Evolutionary conservation across 768 basidiomycete genomes (phyloP).

Genomic region (Megacollybia marginata): DNA sequence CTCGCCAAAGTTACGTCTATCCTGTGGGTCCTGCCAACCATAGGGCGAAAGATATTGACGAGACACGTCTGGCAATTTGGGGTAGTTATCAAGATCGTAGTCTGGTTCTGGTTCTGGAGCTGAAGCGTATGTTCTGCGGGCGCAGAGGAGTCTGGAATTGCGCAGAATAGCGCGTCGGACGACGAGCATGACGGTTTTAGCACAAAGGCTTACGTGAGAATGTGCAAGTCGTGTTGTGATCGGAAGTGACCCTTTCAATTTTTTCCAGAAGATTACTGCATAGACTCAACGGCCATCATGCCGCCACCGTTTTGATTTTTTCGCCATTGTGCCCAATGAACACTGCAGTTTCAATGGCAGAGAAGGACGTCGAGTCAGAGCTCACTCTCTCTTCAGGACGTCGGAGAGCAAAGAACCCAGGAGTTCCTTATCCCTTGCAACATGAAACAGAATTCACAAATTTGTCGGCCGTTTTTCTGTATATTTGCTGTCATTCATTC

Average conservation of each 20-base stretch:
- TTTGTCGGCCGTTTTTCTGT: constrained; percentile 31
- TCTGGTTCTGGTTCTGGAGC: constrained; percentile 17
- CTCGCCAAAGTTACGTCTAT: constrained; percentile 78
- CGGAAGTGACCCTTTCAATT: no score
- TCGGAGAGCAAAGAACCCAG: no score
- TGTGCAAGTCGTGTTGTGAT: no score
- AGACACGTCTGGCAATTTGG: constrained; percentile 60
- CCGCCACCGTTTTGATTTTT: not conserved
- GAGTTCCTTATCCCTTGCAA: no score
- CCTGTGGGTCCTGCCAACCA: constrained; percentile 72
- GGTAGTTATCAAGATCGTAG: constrained; percentile 37
- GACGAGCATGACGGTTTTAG: no score
- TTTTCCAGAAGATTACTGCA: no score
- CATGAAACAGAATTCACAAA: constrained; percentile 11
- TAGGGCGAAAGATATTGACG: constrained; percentile 54
- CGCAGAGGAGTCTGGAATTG: constrained; percentile 9
- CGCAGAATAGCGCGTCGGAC: constrained; percentile 25
- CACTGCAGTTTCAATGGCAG: constrained; percentile 16
- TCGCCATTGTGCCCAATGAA: constrained; percentile 4
- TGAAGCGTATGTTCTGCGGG: constrained; percentile 7
- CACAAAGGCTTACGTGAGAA: no score
- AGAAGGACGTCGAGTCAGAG: constrained; percentile 31
- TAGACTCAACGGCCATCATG: no score
- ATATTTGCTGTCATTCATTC: constrained; percentile 4
- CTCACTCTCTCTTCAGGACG: no score